Evolutionary conservation across 805 yeast genomes (phyloP).

Genomic region (Yarrowia hollandica): DNA sequence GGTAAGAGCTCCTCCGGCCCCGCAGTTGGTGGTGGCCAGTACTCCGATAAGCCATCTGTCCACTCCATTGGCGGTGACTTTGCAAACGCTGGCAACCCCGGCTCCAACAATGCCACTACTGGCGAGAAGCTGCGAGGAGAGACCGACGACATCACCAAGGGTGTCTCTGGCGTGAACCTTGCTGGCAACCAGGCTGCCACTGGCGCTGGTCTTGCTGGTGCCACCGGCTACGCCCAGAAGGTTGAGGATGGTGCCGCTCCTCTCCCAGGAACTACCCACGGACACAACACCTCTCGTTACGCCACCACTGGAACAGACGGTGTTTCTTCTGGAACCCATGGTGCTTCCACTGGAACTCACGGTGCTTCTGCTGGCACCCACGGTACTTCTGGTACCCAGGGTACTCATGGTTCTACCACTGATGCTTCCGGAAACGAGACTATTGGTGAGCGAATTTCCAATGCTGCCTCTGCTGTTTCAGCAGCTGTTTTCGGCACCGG

Average conservation of each 20-base stretch:
- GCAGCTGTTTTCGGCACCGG: constrained; percentile 25
- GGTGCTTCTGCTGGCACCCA: neutral
- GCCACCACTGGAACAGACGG: constrained; percentile 2
- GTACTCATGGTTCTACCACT: neutral
- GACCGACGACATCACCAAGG: constrained; percentile 18
- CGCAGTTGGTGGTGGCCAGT: constrained; percentile 18
- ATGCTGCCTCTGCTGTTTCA: constrained; percentile 28
- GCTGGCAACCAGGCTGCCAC: neutral
- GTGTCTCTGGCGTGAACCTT: constrained; percentile 19
- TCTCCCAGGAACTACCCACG: neutral
- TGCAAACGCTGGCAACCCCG: constrained; percentile 17
- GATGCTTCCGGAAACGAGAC: neutral
- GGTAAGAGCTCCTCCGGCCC: neutral
- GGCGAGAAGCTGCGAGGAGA: constrained; percentile 25
- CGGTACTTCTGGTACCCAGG: neutral
- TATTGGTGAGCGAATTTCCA: constrained; percentile 2
- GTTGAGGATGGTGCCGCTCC: neutral
- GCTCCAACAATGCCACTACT: constrained; percentile 2
- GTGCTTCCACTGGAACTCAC: neutral
- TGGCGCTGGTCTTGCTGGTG: constrained; percentile 8
- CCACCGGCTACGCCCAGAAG: constrained; percentile 17
- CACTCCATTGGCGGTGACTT: constrained; percentile 20
- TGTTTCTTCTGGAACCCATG: neutral
- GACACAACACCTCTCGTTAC: neutral
- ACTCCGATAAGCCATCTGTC: neutral